Evolutionary conservation across 139 green algal genomes (phyloP).

Genomic region (Asterochloris sp.): DNA sequence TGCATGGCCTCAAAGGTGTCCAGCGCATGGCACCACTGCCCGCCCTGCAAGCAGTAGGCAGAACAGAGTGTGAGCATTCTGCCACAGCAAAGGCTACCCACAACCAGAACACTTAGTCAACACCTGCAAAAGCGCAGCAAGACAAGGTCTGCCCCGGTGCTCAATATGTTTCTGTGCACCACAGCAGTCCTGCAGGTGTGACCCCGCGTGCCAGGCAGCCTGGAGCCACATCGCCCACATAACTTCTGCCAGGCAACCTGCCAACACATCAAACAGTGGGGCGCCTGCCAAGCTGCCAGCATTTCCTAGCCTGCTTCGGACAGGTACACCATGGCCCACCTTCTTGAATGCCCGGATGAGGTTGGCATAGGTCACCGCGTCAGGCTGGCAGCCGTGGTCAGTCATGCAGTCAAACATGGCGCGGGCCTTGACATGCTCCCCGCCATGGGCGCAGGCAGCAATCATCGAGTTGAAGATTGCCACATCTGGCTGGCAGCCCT

Average conservation of each 20-base stretch:
- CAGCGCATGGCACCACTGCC: constrained; percentile 45
- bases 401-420: constrained; percentile 26
- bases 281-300: no score
- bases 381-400: constrained; percentile 49
- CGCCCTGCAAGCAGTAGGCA: not conserved
- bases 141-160: no score
- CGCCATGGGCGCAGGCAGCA: constrained; percentile 28
- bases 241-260: no score
- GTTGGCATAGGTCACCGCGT: constrained; percentile 54
- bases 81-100: no score
- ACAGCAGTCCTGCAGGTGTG: no score
- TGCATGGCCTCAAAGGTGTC: constrained; percentile 70
- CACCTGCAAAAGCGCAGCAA: no score
- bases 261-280: no score
- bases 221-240: no score
- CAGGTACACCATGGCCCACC: constrained; percentile 12
- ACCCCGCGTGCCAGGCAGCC: no score
- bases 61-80: no score
- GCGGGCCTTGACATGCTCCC: constrained; percentile 22
- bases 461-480: constrained; percentile 30
- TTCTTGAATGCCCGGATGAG: constrained; percentile 58
- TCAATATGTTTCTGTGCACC: no score
- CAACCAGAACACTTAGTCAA: no score
- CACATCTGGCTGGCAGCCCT: not conserved
- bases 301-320: not conserved